Base-by-base conservation (phyloP, 805 yeast genomes). In the Myxozyma neglecta region DNA sequence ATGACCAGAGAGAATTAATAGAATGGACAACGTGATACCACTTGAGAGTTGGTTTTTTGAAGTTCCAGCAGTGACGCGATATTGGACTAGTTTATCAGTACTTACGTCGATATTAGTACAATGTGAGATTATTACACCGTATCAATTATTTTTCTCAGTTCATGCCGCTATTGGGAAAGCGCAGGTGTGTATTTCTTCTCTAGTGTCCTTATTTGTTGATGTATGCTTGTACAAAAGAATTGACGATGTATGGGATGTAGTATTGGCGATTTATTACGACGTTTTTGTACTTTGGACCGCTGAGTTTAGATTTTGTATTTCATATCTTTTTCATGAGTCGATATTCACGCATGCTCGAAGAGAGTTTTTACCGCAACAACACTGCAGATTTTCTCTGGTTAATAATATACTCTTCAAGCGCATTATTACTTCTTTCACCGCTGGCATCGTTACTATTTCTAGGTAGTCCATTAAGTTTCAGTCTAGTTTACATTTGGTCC, bases 1-100 rank as follows among this genome's bases (percentile, higher is more conserved):
- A n/a, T n/a, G n/a, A n/a, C n/a, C n/a, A n/a, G n/a, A n/a, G n/a
- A n/a, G n/a, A n/a, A n/a, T n/a, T n/a, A n/a, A n/a, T n/a, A n/a
- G n/a, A n/a, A n/a, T 56, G 60, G 60, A 56, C 16, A 63, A 66
- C 59, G 68, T 64, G 47, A 62, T 77, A 47, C 79, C 80, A 2
- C 51, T 77, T 20, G 79, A 79, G 54, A 56, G 63, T 11, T 74
- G 77, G 78, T 44, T 78, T 42, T 74, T 71, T 70, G 80, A 77
- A 45, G 71, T 79, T 1, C 84, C 84, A 3, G 79, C 81, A 1
- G 80, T 81, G 20, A 81, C 85, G 3, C 68, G 82, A 52, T 58
- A 68, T 6, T 76, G 78, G 72, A 61, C 76, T 1, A 45, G 72
- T 0, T 74, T 75, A 3, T 69, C 79, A 2, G 68, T 74, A 1